phyloP scores from a whole-genome alignment of 352 stramenopile species.

The Globisporangium takayamanum region DNA sequence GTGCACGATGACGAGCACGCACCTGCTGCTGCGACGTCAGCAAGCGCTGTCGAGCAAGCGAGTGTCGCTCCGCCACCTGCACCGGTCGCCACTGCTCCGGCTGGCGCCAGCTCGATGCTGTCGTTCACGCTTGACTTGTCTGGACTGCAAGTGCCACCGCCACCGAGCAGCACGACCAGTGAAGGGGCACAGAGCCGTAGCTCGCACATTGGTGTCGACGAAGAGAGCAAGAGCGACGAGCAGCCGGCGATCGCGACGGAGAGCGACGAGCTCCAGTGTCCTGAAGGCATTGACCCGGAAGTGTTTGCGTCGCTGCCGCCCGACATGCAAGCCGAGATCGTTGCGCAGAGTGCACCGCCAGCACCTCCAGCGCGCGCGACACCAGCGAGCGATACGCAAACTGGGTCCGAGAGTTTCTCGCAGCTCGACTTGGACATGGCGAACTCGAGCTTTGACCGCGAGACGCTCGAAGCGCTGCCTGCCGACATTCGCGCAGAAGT shows the following conservation, averaged over 20 bases:
- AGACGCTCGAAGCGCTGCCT: constrained; percentile 94
- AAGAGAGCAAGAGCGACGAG: constrained; percentile 23
- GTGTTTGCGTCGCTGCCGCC: constrained; percentile 94
- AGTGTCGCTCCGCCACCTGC: constrained; percentile 23
- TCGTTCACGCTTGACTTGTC: constrained; percentile 82
- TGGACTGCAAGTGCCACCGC: constrained; percentile 26
- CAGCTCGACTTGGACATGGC: constrained; percentile 81
- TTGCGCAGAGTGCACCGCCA: constrained; percentile 63
- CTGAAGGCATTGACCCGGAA: constrained; percentile 94
- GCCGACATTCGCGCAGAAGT: constrained; percentile 96
- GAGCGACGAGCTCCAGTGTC: constrained; percentile 53
- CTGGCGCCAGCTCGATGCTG: constrained; percentile 40
- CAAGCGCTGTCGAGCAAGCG: not conserved
- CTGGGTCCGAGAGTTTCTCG: constrained; percentile 55
- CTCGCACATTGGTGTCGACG: constrained; percentile 6
- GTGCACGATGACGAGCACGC: constrained; percentile 12
- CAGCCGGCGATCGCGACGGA: not conserved
- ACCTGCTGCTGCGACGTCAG: too few species aligned
- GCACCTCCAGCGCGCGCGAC: constrained; percentile 19
- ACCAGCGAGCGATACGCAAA: constrained; percentile 12
- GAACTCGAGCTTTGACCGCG: constrained; percentile 91
- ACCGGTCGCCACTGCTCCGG: constrained; percentile 13
- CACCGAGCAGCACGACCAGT: constrained; percentile 3
- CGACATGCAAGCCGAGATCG: constrained; percentile 96
- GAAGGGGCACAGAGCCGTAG: not conserved